phyloP scores from a whole-genome alignment of 352 stramenopile species.

The Phytophthora europaea region DNA sequence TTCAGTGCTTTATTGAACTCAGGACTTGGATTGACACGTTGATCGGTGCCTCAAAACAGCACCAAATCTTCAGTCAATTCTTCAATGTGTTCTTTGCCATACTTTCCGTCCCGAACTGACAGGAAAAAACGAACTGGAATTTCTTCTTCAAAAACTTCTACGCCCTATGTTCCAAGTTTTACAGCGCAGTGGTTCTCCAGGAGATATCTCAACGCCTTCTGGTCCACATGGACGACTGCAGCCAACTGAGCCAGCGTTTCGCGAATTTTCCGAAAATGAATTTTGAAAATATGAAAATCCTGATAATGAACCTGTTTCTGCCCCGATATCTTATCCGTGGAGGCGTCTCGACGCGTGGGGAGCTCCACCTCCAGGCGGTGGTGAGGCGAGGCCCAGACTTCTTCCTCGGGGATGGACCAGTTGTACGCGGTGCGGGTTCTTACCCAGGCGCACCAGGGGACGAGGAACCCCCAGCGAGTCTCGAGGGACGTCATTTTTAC shows the following conservation, averaged over 20 bases:
- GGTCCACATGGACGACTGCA: neutral
- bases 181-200: neutral
- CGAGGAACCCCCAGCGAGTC: neutral
- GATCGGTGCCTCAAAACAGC: neutral
- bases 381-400: neutral
- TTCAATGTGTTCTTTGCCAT: neutral
- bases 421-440: neutral
- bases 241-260: neutral
- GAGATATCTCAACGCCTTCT: neutral
- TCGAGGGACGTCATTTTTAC: neutral
- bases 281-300: neutral
- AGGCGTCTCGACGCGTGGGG: neutral
- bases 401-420: neutral
- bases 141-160: neutral
- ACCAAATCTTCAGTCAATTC: neutral
- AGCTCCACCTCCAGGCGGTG: neutral
- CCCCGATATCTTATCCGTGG: too few species aligned
- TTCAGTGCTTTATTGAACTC: neutral
- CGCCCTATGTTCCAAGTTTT: neutral
- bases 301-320: neutral
- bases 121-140: neutral
- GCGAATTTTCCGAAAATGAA: neutral
- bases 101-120: neutral
- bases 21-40: neutral
- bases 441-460: neutral